Evolutionary conservation across 2,329 filamentous ascomycete genomes (phyloP).

Genomic region (Alternaria tenuissima): DNA sequence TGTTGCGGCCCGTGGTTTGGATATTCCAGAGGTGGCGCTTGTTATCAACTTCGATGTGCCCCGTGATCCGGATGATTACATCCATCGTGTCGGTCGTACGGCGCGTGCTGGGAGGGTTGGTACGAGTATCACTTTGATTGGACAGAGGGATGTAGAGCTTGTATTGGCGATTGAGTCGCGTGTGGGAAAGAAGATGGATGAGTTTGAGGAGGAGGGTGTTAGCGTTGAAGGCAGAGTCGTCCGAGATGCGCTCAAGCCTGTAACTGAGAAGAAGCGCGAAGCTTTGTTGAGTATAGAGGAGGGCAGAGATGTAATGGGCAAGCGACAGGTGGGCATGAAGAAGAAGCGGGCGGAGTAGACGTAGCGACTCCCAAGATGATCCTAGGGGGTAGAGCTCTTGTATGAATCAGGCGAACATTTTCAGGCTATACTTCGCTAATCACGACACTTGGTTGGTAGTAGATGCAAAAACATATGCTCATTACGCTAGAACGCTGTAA

Average conservation of each 20-base stretch:
- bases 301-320: conserved; percentile 88
- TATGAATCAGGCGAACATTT: not conserved
- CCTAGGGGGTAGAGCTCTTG: not conserved
- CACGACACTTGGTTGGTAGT: not conserved
- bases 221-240: conserved; percentile 92
- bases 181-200: conserved; percentile 80
- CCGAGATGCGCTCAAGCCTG: conserved; percentile 83
- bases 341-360: conserved; percentile 29
- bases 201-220: conserved; percentile 88
- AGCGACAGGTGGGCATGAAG: conserved; percentile 62
- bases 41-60: conserved; percentile 97
- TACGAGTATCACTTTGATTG: conserved; percentile 85
- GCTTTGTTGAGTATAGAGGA: conserved; percentile 91
- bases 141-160: conserved; percentile 90
- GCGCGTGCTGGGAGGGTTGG: conserved; percentile 88
- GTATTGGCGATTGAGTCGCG: conserved; percentile 89
- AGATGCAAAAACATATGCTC: not conserved
- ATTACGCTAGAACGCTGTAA: conserved; percentile 12
- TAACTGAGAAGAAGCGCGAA: conserved; percentile 95
- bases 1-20: conserved; percentile 90
- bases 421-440: not conserved
- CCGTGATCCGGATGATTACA: conserved; percentile 95
- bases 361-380: not conserved
- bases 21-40: conserved; percentile 89
- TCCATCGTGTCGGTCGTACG: conserved; percentile 94